Evolutionary conservation across 257 asterid genomes (phyloP), one percentile per base, ranked within the genome.

Genomic region (Nicotiana sylvestris): DNA sequence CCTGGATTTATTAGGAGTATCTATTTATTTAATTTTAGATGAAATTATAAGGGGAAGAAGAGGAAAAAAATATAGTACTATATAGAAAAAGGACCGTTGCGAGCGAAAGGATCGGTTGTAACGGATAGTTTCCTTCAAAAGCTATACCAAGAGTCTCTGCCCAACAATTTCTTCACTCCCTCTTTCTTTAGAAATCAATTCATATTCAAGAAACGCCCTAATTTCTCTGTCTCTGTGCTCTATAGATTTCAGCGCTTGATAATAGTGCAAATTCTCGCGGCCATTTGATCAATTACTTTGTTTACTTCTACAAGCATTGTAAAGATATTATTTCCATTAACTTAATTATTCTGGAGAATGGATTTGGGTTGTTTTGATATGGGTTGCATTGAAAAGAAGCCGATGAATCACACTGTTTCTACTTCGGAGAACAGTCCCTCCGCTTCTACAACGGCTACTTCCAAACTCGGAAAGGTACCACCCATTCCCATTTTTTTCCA

Each of bases 281-380:
- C 65, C 66, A 7, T 43, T 81, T 25, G 35, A 65, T 18, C 4
- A 21, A 21, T 43, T 43, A 0, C n/a, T 21, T 6, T 21, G 3
- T 12, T 29, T 12, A 65, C 12, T 15, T 46, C 25, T 46, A 67
- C 77, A 17, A 81, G 65, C 70, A 51, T 64, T 35, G 66, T 49
- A 61, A 55, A 81, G 56, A 49, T 64, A 56, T 29, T 29, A 21
- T 32, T 66, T 27, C 12, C 66, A 76, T 30, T 81, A 70, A 83
- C 68, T 80, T 64, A 80, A 13, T 15, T 43, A 4, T 77, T 76
- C 64, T 35, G 65, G 57, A 27, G 37, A 62, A 94, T 94, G 99
- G 98, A 96, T 93, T 91, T 93, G 76, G 98, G 98, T 53, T 92
- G 97, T 82, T 87, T 92, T 30, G 98, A 95, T 64, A 89, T 93